Conservation (phyloP, 257 asterid species). For the Knoxia roxburghii region DNA sequence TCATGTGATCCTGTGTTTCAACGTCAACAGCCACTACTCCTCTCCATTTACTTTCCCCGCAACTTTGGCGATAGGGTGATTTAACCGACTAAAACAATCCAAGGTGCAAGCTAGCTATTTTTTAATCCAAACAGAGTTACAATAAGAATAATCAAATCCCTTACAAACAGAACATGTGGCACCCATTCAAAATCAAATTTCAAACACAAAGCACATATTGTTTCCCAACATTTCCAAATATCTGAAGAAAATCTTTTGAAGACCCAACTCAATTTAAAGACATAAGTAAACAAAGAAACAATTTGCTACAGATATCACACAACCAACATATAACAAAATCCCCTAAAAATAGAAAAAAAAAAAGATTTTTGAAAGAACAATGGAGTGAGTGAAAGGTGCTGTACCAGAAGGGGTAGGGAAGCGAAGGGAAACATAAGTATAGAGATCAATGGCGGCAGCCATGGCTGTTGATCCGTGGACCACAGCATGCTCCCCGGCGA, state of each 20-base stretch:
- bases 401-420: constrained; percentile 82
- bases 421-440: constrained; percentile 78
- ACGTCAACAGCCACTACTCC: not conserved
- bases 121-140: not conserved
- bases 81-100: not conserved
- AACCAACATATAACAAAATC: not conserved
- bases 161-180: not conserved
- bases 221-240: not conserved
- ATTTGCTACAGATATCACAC: not conserved
- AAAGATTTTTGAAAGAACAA: not conserved
- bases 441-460: constrained; percentile 96
- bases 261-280: constrained; percentile 3
- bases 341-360: not conserved
- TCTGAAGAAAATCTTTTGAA: not conserved
- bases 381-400: not conserved
- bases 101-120: not conserved
- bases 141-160: not conserved
- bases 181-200: not conserved
- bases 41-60: not conserved
- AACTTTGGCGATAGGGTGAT: not conserved
- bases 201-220: not conserved
- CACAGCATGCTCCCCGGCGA: constrained; percentile 97
- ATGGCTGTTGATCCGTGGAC: constrained; percentile 97
- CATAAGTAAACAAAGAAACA: not conserved
- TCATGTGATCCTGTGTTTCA: not conserved